These are phyloP conservation scores for Apiospora aurea DNA, from an alignment of 2,329 filamentous ascomycete species.

Conservation along the genomic window DNA sequence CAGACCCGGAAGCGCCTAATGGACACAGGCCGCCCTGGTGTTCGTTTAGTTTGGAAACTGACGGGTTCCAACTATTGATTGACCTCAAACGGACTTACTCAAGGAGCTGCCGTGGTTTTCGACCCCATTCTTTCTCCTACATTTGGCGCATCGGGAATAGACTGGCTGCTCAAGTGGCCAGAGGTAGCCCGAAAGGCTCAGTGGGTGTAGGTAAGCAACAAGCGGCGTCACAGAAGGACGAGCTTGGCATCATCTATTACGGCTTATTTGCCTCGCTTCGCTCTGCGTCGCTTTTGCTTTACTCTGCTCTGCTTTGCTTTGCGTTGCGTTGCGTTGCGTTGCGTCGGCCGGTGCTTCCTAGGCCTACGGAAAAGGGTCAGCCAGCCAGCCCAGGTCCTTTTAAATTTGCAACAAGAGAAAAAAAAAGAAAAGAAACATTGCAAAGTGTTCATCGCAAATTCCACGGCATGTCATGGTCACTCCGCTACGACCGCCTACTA, in stretches of 20 bases:
- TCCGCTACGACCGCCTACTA: conserved; percentile 18
- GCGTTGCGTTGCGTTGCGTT: conserved; percentile 10
- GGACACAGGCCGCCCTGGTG: background rate
- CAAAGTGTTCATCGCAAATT: background rate
- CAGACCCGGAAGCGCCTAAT: conserved; percentile 8
- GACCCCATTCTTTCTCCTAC: conserved; percentile 11
- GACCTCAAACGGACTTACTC: conserved; percentile 14
- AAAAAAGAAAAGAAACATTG: background rate
- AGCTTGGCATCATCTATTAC: conserved; percentile 6
- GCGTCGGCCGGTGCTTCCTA: background rate
- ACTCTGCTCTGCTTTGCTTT: background rate
- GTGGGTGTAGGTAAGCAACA: conserved; percentile 3
- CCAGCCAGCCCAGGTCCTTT: background rate
- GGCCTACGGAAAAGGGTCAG: background rate
- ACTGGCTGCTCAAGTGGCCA: background rate
- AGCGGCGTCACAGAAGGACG: conserved; percentile 8
- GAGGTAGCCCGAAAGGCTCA: background rate
- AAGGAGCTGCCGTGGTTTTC: background rate
- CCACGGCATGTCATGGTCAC: conserved; percentile 6
- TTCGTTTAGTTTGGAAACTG: conserved; percentile 13
- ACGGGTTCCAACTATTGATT: conserved; percentile 9
- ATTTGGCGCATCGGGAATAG: conserved; percentile 13
- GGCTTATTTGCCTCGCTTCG: conserved; percentile 1
- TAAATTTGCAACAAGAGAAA: background rate
- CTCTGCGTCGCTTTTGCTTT: background rate